Evolutionary conservation across 2,329 filamentous ascomycete genomes (phyloP), one percentile per base, ranked within the genome.

Genomic region (Fusarium bactridioides): DNA sequence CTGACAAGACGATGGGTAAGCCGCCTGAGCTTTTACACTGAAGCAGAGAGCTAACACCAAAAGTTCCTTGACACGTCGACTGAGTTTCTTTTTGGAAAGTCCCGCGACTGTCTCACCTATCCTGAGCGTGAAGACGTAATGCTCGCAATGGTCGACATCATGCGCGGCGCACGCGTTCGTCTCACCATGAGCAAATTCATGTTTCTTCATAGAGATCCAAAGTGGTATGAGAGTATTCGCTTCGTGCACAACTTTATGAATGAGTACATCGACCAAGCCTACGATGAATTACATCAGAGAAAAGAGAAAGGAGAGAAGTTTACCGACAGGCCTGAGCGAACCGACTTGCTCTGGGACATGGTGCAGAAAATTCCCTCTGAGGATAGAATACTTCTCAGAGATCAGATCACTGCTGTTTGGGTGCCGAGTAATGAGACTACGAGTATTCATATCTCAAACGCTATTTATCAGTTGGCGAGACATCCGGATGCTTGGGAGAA

Each of bases 231-330:
- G 38, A 61, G 58, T 8, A 61, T 61, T 10, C 58, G 47, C 0
- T 54, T 61, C 19, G 58, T 61, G 19, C 58, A 61, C 23, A 55
- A 23, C 29, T 61, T 61, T 6, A 43, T 61, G 58, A 54, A 61
- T 21, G 29, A 55, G 29, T 61, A 61, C 21, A 61, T 61, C 47
- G 47, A 61, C 11, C 37, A 31, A 43, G 58, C 58, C 2, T 61
- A 61, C 8, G 38, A 61, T 8, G 58, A 61, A 13, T 11, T 61
- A 5, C 27, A 31, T 4, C 38, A 54, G 38, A 6, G 29, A 21
- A 10, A 44, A 13, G 47, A 61, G 4, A 1, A 51, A 5, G 33
- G 33, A 2, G 33, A 50, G 4, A 25, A 51, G 10, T 38, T 19
- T 31, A 12, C 16, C 7, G 44, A 59, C 2, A 41, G 33, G 10